phyloP scores from a whole-genome alignment of 371 early-diverging fungal genomes.

The Scutellospora calospora region DNA sequence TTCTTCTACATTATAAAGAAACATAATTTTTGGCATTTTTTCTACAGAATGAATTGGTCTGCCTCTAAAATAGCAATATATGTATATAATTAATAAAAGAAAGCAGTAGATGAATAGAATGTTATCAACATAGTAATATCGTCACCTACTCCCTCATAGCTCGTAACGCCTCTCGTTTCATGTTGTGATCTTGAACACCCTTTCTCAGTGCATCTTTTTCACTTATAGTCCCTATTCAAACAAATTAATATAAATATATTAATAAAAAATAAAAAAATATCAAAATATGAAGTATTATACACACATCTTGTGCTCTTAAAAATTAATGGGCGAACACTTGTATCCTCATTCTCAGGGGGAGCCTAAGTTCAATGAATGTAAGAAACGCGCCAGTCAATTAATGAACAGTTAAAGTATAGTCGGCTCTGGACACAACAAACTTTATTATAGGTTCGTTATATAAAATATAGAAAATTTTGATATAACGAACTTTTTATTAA shows the following conservation, averaged over 20 bases:
- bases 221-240: slow-evolving; percentile 48
- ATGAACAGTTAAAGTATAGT: neutral
- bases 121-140: slow-evolving; percentile 44
- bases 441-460: too few species aligned
- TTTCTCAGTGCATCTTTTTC: slow-evolving; percentile 57
- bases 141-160: slow-evolving; percentile 50
- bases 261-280: neutral
- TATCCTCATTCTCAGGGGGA: slow-evolving; percentile 61
- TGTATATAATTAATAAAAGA: slow-evolving; percentile 43
- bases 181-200: slow-evolving; percentile 58
- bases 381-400: neutral
- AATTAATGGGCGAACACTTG: slow-evolving; percentile 49
- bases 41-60: slow-evolving; percentile 53
- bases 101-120: slow-evolving; percentile 19
- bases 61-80: slow-evolving; percentile 45
- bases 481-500: too few species aligned
- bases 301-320: slow-evolving; percentile 52
- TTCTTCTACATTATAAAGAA: slow-evolving; percentile 67
- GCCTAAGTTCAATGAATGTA: slow-evolving; percentile 40
- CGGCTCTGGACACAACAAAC: too few species aligned
- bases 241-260: neutral
- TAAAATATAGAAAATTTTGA: too few species aligned
- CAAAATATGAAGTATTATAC: neutral
- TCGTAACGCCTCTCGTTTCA: slow-evolving; percentile 50
- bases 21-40: slow-evolving; percentile 53